Conservation (phyloP, 192 early-diverging fungal species). For the Globomyces pollinis-pini region DNA sequence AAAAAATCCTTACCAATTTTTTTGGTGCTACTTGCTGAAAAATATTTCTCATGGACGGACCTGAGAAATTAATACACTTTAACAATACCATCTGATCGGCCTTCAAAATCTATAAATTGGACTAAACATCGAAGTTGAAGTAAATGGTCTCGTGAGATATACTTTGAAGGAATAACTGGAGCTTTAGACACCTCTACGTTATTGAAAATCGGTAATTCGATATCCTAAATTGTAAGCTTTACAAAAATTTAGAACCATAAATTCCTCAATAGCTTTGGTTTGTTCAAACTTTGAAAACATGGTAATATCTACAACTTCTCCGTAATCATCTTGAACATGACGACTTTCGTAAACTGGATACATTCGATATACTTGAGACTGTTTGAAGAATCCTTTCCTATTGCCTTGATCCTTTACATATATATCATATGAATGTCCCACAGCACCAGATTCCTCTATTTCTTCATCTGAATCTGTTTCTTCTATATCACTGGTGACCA, state of each 20-base stretch:
- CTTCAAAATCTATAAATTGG: conserved; percentile 86
- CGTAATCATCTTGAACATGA: conserved; percentile 82
- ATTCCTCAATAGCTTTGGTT: conserved; percentile 24
- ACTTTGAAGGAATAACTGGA: conserved; percentile 67
- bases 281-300: conserved; percentile 19
- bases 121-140: conserved; percentile 66
- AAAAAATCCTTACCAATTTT: no score
- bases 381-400: conserved; percentile 70
- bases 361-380: conserved; percentile 66
- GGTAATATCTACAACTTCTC: conserved; percentile 67
- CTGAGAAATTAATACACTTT: neutral
- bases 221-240: conserved; percentile 4
- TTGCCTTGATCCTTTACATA: conserved; percentile 72
- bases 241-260: neutral
- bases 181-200: conserved; percentile 6
- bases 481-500: conserved; percentile 49
- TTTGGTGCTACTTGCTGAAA: conserved; percentile 68
- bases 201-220: conserved; percentile 14
- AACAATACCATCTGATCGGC: conserved; percentile 70
- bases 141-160: conserved; percentile 46
- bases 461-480: conserved; percentile 59
- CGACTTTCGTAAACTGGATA: conserved; percentile 80
- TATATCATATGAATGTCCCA: conserved; percentile 63
- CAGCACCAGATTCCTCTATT: conserved; percentile 35
- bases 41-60: conserved; percentile 74